These are phyloP conservation scores for Mallotus japonicus DNA, from an alignment of 441 rosid genomes.

Conservation along the genomic window DNA sequence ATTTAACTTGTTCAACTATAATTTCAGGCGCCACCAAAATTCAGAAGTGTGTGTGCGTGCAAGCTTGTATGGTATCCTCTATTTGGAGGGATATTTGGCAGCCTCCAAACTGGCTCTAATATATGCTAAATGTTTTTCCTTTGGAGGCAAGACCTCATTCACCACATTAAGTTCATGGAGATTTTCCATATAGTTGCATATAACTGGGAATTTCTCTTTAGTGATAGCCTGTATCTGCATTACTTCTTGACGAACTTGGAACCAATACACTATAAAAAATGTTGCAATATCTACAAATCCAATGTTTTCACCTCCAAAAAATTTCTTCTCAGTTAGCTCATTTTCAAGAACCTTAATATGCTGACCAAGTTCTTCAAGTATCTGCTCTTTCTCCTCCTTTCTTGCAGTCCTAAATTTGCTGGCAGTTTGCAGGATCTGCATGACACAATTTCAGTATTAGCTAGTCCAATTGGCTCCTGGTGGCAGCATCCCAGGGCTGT, in stretches of 20 bases:
- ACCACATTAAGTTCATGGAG: conserved; percentile 28
- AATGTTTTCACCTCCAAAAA: conserved; percentile 35
- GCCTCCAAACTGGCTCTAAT: conserved; percentile 15
- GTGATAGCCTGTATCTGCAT: conserved; percentile 19
- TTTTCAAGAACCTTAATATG: conserved; percentile 31
- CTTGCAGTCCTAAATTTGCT: neutral
- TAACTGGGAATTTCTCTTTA: conserved; percentile 32
- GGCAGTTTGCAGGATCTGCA: conserved; percentile 10
- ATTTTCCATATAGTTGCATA: conserved; percentile 36
- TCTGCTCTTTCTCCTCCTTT: conserved; percentile 7
- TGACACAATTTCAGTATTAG: neutral
- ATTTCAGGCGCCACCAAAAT: too few relatives aligned
- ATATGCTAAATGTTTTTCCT: conserved; percentile 33
- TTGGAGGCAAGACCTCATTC: conserved; percentile 40
- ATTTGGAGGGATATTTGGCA: conserved; percentile 10
- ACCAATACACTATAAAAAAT: neutral
- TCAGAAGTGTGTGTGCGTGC: too few relatives aligned
- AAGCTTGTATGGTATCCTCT: neutral
- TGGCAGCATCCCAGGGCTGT: too few relatives aligned
- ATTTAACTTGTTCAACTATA: too few relatives aligned
- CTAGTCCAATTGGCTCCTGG: neutral
- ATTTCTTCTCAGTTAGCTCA: conserved; percentile 41
- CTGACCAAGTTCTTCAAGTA: neutral
- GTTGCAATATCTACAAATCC: conserved; percentile 38
- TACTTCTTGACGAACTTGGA: conserved; percentile 22